phyloP scores from a whole-genome alignment of 2,329 filamentous ascomycete genomes.

The Epichloe gansuensis region DNA sequence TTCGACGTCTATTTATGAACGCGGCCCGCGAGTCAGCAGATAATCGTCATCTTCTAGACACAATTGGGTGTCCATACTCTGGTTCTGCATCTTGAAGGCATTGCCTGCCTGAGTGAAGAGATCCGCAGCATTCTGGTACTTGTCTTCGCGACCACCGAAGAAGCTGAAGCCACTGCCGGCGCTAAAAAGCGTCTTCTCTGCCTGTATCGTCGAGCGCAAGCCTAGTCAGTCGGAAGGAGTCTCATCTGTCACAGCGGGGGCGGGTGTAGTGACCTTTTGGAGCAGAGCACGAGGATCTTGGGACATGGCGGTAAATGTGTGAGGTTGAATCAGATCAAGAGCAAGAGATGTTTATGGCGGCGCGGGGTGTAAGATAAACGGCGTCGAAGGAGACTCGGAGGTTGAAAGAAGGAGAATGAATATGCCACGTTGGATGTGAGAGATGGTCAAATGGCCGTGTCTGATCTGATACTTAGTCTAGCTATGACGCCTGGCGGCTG shows the following conservation, averaged over 20 bases:
- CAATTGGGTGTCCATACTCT: constrained; percentile 40
- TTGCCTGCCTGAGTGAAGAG: constrained; percentile 82
- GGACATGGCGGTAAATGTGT: constrained; percentile 38
- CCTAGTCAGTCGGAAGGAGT: constrained; percentile 2
- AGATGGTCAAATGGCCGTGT: background rate
- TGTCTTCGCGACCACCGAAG: constrained; percentile 77
- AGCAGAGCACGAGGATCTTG: constrained; percentile 67
- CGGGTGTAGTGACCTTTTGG: constrained; percentile 48
- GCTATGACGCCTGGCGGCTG: constrained; percentile 2
- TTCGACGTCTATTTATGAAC: constrained; percentile 50
- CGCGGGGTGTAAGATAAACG: background rate
- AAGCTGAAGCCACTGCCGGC: constrained; percentile 76
- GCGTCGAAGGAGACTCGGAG: background rate
- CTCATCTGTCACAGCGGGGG: constrained; percentile 1
- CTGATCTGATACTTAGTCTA: background rate
- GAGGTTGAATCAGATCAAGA: constrained; percentile 2
- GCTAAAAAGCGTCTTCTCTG: constrained; percentile 67
- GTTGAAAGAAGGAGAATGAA: background rate
- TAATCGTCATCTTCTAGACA: background rate
- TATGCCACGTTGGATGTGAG: background rate
- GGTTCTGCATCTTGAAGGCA: constrained; percentile 77
- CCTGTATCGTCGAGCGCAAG: constrained; percentile 37
- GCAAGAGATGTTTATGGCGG: background rate
- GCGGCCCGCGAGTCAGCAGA: background rate
- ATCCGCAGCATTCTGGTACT: constrained; percentile 80